Conservation (phyloP, 1,139 yeast species). For the Kurtzmaniella quercitrusa region DNA sequence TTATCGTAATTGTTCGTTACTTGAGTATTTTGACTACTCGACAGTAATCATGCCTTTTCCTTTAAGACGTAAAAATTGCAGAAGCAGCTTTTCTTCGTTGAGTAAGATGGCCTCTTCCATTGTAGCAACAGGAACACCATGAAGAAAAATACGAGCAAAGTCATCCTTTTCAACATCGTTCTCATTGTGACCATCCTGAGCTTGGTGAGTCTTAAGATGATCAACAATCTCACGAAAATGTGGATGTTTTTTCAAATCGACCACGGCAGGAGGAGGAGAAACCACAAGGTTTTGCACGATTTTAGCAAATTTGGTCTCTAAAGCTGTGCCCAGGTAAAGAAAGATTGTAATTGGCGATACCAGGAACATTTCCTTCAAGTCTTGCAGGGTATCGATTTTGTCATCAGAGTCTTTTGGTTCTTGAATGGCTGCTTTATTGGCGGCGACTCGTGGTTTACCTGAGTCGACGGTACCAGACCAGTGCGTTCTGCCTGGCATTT, state of each 20-base stretch:
- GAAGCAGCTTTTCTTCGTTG: slow-evolving; percentile 18
- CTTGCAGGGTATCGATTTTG: slow-evolving; percentile 13
- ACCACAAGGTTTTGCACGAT: slow-evolving; percentile 20
- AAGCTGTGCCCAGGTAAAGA: slow-evolving; percentile 15
- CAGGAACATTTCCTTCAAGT: slow-evolving; percentile 28
- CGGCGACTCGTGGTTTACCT: background rate
- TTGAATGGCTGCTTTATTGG: background rate
- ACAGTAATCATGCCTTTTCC: slow-evolving; percentile 27
- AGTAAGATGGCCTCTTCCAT: slow-evolving; percentile 21
- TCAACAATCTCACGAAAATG: slow-evolving; percentile 20
- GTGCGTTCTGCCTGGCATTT: background rate
- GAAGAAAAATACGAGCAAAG: slow-evolving; percentile 23
- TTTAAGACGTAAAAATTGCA: slow-evolving; percentile 17
- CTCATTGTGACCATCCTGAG: background rate
- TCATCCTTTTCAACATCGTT: slow-evolving; percentile 8
- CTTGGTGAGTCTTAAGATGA: slow-evolving; percentile 21
- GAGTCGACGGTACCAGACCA: background rate
- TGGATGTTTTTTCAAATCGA: slow-evolving; percentile 30
- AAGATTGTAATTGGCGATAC: slow-evolving; percentile 25
- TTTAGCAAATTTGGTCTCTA: slow-evolving; percentile 20
- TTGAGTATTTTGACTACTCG: slow-evolving; percentile 7
- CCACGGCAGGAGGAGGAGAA: slow-evolving; percentile 30
- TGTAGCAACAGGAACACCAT: slow-evolving; percentile 29
- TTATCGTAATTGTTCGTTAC: background rate
- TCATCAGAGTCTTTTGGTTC: background rate